Base-by-base conservation (phyloP, 805 yeast genomes). In the Candida dendrica region DNA sequence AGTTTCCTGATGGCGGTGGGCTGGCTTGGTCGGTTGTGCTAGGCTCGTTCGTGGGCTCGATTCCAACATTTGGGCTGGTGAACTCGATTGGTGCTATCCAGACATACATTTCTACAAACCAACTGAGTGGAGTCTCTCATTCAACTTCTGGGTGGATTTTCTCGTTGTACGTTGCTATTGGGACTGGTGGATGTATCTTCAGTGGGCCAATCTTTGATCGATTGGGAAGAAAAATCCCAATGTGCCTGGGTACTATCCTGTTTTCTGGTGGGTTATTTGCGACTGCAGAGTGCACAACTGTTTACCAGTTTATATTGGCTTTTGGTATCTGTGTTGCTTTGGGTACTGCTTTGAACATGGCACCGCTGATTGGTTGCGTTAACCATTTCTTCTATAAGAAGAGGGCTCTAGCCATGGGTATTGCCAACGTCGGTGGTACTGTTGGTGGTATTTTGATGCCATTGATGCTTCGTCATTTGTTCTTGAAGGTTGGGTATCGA, bases 1-100 rank as follows among this genome's bases (percentile, higher is more conserved):
- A 60, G 8, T 65, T 64, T 42, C 74, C 74, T 4, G 75, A 81
- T 44, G 85, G 86, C 6, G 86, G 87, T 0, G 41, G 59, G 34
- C 52, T 60, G 45, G 87, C 86, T 0, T 77, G 76, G 66, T 42
- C 59, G 6, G 84, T 78, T 1, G 77, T 79, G 0, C 52, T 77
- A 15, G 89, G 88, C 1, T 68, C 79, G 0, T 79, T 79, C 46
- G 54, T 77, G 34, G 87, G 87, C 0, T 59, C 77, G 24, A 58
- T 75, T 6, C 79, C 80, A 1, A 74, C 69, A 15, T 72, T 79
- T 45, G 88, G 90, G 1, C 55, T 78, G 34, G 59, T 78, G 44
- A 81, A 80, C 49, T 66, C 84, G 0, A 64, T 77, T 22, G 88
- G 90, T 42, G 81, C 82, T 0, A 68, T 82, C 33, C 81, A 82